Conservation (phyloP, 169 alveolate species). For the Plasmodium knowlesi region DNA sequence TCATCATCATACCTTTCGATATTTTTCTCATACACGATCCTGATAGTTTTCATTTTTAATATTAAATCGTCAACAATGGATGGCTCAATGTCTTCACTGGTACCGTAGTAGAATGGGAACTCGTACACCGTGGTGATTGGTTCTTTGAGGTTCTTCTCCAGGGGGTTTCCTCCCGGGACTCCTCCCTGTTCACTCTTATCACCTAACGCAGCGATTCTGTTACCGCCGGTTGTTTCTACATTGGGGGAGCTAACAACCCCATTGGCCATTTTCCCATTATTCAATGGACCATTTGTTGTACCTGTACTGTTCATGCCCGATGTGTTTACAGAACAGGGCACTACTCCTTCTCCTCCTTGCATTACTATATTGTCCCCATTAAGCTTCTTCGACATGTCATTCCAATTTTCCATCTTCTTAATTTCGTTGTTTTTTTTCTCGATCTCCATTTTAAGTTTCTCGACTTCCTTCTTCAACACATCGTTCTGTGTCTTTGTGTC, state of each 20-base stretch:
- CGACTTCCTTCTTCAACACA: conserved; percentile 71
- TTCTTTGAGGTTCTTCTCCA: conserved; percentile 1
- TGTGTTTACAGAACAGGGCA: neutral
- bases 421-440: conserved; percentile 69
- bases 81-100: conserved; percentile 23
- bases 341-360: neutral
- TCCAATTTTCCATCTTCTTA: conserved; percentile 52
- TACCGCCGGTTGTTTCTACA: neutral
- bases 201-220: neutral
- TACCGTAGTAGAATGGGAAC: conserved; percentile 54
- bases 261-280: neutral
- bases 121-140: neutral
- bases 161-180: neutral
- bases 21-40: conserved; percentile 48
- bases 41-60: conserved; percentile 48
- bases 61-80: conserved; percentile 49
- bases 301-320: neutral
- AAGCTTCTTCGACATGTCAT: conserved; percentile 42
- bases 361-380: neutral
- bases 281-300: neutral
- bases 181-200: neutral
- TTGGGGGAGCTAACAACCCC: neutral
- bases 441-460: conserved; percentile 54
- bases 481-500: conserved; percentile 70
- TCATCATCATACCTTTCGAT: conserved; percentile 73